phyloP scores from a whole-genome alignment of 345 rosid genomes.

The Psidium friedrichsthalianum region DNA sequence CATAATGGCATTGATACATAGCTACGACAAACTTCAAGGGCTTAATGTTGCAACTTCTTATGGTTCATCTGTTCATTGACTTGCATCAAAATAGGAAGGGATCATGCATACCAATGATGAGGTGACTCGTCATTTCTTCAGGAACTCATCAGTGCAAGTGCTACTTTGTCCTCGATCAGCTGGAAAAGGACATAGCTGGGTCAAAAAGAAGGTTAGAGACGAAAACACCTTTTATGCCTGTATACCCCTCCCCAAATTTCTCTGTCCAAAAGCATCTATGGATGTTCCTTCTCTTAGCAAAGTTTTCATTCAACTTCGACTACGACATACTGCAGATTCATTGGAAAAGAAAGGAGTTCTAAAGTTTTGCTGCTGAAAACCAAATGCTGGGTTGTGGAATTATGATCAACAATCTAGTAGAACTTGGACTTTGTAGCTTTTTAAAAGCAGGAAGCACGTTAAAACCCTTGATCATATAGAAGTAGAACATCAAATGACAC shows the following conservation, averaged over 20 bases:
- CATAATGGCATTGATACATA: background rate
- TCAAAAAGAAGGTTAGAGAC: conserved; percentile 53
- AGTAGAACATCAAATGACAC: background rate
- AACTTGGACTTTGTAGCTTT: background rate
- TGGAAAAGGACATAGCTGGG: conserved; percentile 78
- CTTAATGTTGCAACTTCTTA: background rate
- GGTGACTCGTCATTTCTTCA: conserved; percentile 79
- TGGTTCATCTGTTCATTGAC: background rate
- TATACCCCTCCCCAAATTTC: background rate
- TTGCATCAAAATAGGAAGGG: conserved; percentile 50
- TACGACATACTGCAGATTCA: background rate
- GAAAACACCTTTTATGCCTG: conserved; percentile 2
- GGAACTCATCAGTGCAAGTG: conserved; percentile 84
- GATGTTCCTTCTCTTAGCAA: background rate
- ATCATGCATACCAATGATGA: conserved; percentile 80
- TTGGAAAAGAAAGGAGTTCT: background rate
- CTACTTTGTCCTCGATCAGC: conserved; percentile 85
- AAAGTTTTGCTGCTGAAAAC: background rate
- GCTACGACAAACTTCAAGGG: background rate
- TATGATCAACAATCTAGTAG: background rate
- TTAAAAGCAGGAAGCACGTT: background rate
- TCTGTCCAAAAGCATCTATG: background rate
- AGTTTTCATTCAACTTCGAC: background rate
- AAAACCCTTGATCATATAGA: background rate
- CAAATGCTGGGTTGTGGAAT: background rate